These are phyloP conservation scores for Maudiozyma saulgeensis DNA, from an alignment of 805 yeast species.

Conservation along the genomic window DNA sequence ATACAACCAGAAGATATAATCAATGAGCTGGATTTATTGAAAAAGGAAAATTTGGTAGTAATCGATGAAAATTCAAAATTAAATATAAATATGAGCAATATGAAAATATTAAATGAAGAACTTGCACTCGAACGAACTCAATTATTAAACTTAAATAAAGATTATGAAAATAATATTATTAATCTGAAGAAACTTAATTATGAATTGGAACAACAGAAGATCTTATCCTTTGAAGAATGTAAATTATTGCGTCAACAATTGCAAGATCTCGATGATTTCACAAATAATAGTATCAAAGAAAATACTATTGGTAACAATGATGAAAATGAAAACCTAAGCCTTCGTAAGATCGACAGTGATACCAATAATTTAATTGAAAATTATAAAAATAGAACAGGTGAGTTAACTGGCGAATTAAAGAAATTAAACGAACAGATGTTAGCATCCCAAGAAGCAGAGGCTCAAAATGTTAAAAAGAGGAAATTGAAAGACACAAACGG, in stretches of 20 bases:
- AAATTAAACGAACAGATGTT: constrained; percentile 24
- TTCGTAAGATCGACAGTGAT: not conserved
- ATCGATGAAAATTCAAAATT: constrained; percentile 25
- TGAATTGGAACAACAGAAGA: constrained; percentile 43
- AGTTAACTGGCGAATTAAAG: constrained; percentile 32
- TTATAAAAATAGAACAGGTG: constrained; percentile 43
- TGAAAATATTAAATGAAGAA: constrained; percentile 26
- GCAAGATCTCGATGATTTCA: constrained; percentile 33
- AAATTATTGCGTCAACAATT: constrained; percentile 48
- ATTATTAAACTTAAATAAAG: constrained; percentile 21
- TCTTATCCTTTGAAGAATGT: constrained; percentile 48
- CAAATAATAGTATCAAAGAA: constrained; percentile 8
- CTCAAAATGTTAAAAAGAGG: constrained; percentile 20
- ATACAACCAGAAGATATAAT: constrained; percentile 29
- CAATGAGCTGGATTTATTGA: constrained; percentile 32
- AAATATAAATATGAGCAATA: constrained; percentile 18
- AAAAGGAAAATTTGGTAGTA: constrained; percentile 33
- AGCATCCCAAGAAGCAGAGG: constrained; percentile 7
- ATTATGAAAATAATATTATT: constrained; percentile 18
- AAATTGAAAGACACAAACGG: constrained; percentile 20
- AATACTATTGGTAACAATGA: constrained; percentile 16
- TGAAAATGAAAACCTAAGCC: not conserved
- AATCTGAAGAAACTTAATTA: constrained; percentile 28
- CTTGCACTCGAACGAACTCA: constrained; percentile 34
- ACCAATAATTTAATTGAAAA: constrained; percentile 39